Percentiles rank a stretch among this genome's conserved stretches.
Conservation (phyloP, 768 basidiomycete genomes). For the Lactarius sanguifluus region DNA sequence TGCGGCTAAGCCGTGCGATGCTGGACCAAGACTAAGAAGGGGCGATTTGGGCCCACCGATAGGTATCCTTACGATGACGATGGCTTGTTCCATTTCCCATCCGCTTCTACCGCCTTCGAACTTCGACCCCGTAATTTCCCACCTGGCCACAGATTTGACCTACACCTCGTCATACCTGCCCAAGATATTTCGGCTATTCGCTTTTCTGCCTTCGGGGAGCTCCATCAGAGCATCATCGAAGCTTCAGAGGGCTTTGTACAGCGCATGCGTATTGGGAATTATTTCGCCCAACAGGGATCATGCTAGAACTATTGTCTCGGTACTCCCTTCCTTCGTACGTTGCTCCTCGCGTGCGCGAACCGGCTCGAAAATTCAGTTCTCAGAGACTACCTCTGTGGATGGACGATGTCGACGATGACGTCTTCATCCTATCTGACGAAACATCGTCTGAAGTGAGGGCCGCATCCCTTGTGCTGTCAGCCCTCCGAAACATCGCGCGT, state of each 20-base stretch:
- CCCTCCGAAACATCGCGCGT: conserved; percentile 43
- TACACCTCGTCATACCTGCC: conserved; percentile 13
- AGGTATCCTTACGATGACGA: too few relatives aligned
- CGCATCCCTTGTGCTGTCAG: conserved; percentile 18
- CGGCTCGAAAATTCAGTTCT: conserved; percentile 25
- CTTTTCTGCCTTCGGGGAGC: conserved; percentile 63
- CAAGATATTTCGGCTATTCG: conserved; percentile 48
- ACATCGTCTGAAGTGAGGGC: conserved; percentile 30
- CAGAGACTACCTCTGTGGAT: conserved; percentile 30
- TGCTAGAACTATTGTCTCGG: conserved; percentile 41
- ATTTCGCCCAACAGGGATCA: conserved; percentile 43
- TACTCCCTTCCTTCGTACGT: conserved; percentile 23
- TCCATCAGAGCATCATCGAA: conserved; percentile 60
- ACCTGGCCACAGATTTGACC: conserved; percentile 5
- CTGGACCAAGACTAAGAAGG: too few relatives aligned
- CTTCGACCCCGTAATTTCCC: conserved; percentile 28
- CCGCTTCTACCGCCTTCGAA: conserved; percentile 38
- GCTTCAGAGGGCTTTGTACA: conserved; percentile 66
- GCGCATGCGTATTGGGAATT: conserved; percentile 72
- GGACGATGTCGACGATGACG: conserved; percentile 44
- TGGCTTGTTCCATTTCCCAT: conserved; percentile 28
- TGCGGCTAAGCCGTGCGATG: too few relatives aligned
- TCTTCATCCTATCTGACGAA: conserved; percentile 54
- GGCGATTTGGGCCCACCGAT: too few relatives aligned
- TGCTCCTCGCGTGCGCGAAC: conserved; percentile 15